Conservation (phyloP, 139 green algal species). For the Bryopsis sp. region DNA sequence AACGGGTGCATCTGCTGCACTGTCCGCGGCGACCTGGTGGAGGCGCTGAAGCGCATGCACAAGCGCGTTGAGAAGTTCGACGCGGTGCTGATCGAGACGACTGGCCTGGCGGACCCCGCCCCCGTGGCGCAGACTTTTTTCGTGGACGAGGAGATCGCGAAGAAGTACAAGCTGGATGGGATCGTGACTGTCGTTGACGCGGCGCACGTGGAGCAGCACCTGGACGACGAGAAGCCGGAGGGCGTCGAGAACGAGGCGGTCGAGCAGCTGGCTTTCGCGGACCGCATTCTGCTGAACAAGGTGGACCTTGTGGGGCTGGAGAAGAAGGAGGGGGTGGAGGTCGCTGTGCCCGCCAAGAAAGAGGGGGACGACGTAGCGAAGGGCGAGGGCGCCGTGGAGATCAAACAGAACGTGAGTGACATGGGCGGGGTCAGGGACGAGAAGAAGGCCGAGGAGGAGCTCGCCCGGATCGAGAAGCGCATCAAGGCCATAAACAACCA, state of each 20-base stretch:
- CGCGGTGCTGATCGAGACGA: conserved; percentile 71
- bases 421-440: too few species aligned
- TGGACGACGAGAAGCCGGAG: conserved; percentile 23
- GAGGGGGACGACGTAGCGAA: too few species aligned
- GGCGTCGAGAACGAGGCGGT: conserved; percentile 52
- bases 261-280: conserved; percentile 79
- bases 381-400: too few species aligned
- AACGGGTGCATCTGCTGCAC: conserved; percentile 81
- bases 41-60: conserved; percentile 61
- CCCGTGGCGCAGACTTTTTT: conserved; percentile 83
- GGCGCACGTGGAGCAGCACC: conserved; percentile 51
- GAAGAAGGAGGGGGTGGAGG: conserved; percentile 32
- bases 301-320: conserved; percentile 48
- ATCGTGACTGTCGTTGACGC: conserved; percentile 81
- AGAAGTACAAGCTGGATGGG: conserved; percentile 60
- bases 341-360: conserved; percentile 51
- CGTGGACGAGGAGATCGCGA: conserved; percentile 67
- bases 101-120: conserved; percentile 68
- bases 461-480: conserved; percentile 27
- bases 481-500: conserved; percentile 60
- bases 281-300: conserved; percentile 87
- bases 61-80: conserved; percentile 36
- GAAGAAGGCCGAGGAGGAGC: conserved; percentile 36
- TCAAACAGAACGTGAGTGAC: too few species aligned
- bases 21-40: conserved; percentile 74